Evolutionary conservation across 2,329 filamentous ascomycete genomes (phyloP).

Genomic region (Paracamarosporium sp.): DNA sequence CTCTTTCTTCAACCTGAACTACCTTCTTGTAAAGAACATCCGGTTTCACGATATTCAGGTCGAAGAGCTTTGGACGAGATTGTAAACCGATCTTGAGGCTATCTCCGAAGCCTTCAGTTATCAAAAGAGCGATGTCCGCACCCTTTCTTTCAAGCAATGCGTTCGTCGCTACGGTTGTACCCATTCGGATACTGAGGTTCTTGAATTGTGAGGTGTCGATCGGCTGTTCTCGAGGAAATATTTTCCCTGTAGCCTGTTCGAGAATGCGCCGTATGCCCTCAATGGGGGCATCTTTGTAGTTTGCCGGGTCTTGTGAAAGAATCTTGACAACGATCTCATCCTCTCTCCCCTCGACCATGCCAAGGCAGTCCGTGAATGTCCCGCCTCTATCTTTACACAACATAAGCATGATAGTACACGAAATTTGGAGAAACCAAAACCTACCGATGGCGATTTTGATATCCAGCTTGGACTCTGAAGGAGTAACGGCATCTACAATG

Average conservation of each 20-base stretch:
- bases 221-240: constrained; percentile 1
- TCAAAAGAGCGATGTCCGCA: constrained; percentile 29
- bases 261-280: constrained; percentile 36
- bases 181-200: constrained; percentile 29
- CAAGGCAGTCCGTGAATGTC: no score
- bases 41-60: constrained; percentile 25
- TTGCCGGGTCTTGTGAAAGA: constrained; percentile 35
- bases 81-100: constrained; percentile 39
- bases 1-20: constrained; percentile 26
- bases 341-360: no score
- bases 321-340: constrained; percentile 38
- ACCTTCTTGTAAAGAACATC: constrained; percentile 27
- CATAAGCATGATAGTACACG: no score
- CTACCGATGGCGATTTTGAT: no score
- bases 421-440: no score
- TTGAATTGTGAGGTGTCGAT: no score
- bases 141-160: constrained; percentile 38
- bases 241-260: no score
- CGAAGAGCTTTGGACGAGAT: constrained; percentile 38
- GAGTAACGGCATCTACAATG: no score
- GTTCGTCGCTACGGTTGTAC: constrained; percentile 40
- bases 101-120: constrained; percentile 40
- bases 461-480: no score
- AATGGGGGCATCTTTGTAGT: constrained; percentile 38
- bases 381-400: no score